A percentile compares a stretch with the other conserved stretches of the same genome.
These are phyloP conservation scores for Cucurbita argyrosperma DNA, from an alignment of 306 rosid genomes.

Conservation along the genomic window DNA sequence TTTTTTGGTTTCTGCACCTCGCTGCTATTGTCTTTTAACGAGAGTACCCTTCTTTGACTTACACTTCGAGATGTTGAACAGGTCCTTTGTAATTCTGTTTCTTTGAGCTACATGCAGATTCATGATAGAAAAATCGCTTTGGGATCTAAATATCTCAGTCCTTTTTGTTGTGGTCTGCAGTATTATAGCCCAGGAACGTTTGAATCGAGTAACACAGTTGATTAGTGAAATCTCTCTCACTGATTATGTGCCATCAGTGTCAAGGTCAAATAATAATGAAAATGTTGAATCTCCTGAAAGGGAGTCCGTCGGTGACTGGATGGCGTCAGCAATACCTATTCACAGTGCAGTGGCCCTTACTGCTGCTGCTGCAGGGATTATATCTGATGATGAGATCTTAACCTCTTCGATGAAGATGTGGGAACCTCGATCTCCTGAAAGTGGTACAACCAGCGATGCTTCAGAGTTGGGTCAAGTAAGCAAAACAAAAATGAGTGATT, in stretches of 20 bases:
- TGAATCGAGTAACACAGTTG: constrained; percentile 73
- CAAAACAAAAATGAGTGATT: constrained; percentile 40
- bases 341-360: constrained; percentile 47
- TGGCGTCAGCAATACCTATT: constrained; percentile 70
- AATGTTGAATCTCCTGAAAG: constrained; percentile 27
- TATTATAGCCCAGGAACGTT: constrained; percentile 91
- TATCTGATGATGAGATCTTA: constrained; percentile 39
- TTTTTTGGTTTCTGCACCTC: constrained; percentile 90
- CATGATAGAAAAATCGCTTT: not conserved
- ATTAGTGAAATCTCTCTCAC: constrained; percentile 36
- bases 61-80: constrained; percentile 86
- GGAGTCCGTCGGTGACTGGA: constrained; percentile 46
- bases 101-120: not conserved
- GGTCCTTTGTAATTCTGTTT: constrained; percentile 26
- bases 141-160: constrained; percentile 1
- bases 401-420: constrained; percentile 30
- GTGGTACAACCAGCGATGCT: constrained; percentile 45
- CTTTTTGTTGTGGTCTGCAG: constrained; percentile 54
- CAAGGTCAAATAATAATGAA: constrained; percentile 34
- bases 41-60: constrained; percentile 82
- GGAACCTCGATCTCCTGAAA: constrained; percentile 59
- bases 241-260: constrained; percentile 30
- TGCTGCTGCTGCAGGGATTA: constrained; percentile 79
- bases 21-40: constrained; percentile 86
- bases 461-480: constrained; percentile 44